phyloP scores from a whole-genome alignment of 2,329 filamentous ascomycete species.

The Metarhizium robertsii region DNA sequence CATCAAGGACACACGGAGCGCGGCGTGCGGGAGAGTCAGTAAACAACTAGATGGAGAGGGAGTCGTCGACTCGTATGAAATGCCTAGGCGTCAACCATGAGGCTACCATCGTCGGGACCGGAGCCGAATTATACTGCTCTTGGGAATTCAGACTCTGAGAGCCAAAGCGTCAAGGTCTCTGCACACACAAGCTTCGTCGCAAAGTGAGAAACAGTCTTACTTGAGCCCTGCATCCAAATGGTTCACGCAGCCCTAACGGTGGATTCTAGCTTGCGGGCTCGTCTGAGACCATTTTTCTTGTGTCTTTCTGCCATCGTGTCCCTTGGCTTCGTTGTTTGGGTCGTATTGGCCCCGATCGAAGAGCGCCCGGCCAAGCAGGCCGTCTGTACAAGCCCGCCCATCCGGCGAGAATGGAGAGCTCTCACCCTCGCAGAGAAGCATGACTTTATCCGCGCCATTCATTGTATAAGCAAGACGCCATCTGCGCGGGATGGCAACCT shows the following conservation, averaged over 20 bases:
- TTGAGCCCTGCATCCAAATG: not conserved
- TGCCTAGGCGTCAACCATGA: not conserved
- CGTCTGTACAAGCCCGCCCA: not conserved
- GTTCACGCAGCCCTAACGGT: not conserved
- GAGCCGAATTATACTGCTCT: too few species aligned
- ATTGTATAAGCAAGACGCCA: not conserved
- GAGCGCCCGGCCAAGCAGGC: not conserved
- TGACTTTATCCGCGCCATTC: conserved; percentile 1
- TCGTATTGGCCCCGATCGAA: not conserved
- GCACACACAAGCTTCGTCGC: not conserved
- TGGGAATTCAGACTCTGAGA: too few species aligned
- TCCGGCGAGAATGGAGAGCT: conserved; percentile 4
- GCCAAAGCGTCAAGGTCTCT: not conserved
- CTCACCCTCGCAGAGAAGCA: not conserved
- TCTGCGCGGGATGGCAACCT: not conserved
- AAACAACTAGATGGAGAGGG: not conserved
- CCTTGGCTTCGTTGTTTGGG: not conserved
- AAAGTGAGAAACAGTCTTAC: not conserved
- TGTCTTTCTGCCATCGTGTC: not conserved
- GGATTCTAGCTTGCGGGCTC: not conserved
- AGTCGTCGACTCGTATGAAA: not conserved
- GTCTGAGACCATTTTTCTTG: not conserved
- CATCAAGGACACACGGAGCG: not conserved
- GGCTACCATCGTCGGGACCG: not conserved
- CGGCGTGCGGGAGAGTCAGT: too few species aligned